These are phyloP conservation scores for Leptographium procerum DNA, from an alignment of 2,329 filamentous ascomycete species.

Conservation along the genomic window DNA sequence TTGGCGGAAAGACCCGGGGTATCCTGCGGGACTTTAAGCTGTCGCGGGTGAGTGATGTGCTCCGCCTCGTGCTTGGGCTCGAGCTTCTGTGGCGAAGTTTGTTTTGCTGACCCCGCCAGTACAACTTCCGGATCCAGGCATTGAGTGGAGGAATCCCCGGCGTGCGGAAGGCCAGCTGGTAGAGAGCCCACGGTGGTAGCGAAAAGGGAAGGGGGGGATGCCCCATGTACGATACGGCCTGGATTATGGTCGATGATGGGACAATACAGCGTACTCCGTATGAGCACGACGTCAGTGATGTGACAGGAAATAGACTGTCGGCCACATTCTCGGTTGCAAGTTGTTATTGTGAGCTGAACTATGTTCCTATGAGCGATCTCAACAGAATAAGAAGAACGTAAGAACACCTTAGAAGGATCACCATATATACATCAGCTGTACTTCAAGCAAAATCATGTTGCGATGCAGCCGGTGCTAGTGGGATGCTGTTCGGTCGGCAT, in stretches of 20 bases:
- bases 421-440: too few relatives aligned
- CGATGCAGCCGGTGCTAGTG: too few relatives aligned
- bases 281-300: not conserved
- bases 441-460: too few relatives aligned
- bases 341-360: too few relatives aligned
- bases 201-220: not conserved
- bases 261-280: not conserved
- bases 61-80: not conserved
- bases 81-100: conserved; percentile 9
- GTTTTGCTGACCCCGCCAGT: conserved; percentile 44
- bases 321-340: not conserved
- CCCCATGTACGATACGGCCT: not conserved
- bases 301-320: not conserved
- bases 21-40: conserved; percentile 90
- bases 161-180: conserved; percentile 96
- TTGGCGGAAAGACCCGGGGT: conserved; percentile 82
- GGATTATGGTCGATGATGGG: not conserved
- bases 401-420: too few relatives aligned
- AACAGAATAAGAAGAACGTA: too few relatives aligned
- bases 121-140: conserved; percentile 84
- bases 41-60: conserved; percentile 58
- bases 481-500: too few relatives aligned
- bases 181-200: conserved; percentile 20
- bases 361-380: not conserved
- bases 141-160: conserved; percentile 77